These are phyloP conservation scores for Neurospora pannonica DNA, from an alignment of 495 filamentous ascomycete genomes.

Conservation along the genomic window DNA sequence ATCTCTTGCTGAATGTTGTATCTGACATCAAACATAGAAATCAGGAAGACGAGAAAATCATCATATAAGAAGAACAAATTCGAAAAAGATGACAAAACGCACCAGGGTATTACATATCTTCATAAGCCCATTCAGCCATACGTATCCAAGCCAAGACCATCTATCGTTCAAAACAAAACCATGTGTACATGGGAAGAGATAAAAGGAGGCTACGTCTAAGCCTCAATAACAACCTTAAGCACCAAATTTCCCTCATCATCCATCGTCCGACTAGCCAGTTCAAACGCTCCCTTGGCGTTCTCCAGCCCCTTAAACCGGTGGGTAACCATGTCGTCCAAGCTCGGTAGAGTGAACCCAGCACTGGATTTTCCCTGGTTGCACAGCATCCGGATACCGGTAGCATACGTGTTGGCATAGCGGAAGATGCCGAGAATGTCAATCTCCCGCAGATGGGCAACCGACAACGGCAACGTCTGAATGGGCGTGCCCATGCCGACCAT, in stretches of 20 bases:
- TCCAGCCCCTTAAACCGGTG: constrained; percentile 64
- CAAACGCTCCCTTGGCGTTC: constrained; percentile 59
- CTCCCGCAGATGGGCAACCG: constrained; percentile 75
- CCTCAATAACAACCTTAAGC: constrained; percentile 75
- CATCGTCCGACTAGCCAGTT: constrained; percentile 68
- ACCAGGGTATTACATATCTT: background rate
- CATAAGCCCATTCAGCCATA: background rate
- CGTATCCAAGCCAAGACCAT: background rate
- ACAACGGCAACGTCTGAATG: constrained; percentile 76
- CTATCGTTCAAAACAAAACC: background rate
- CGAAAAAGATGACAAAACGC: background rate
- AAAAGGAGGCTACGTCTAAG: constrained; percentile 11
- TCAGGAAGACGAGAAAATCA: background rate
- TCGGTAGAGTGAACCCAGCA: constrained; percentile 46
- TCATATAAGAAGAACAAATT: background rate
- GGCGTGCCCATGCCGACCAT: constrained; percentile 94
- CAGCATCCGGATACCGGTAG: constrained; percentile 61
- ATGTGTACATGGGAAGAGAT: background rate
- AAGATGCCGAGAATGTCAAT: constrained; percentile 92
- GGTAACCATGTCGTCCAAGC: constrained; percentile 61
- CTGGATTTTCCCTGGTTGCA: constrained; percentile 42
- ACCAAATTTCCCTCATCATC: constrained; percentile 71
- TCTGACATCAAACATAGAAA: background rate
- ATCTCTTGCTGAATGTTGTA: background rate
- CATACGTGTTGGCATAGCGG: constrained; percentile 81